Base-by-base conservation (phyloP, 2,329 filamentous ascomycete species). In the Botrytis byssoidea region DNA sequence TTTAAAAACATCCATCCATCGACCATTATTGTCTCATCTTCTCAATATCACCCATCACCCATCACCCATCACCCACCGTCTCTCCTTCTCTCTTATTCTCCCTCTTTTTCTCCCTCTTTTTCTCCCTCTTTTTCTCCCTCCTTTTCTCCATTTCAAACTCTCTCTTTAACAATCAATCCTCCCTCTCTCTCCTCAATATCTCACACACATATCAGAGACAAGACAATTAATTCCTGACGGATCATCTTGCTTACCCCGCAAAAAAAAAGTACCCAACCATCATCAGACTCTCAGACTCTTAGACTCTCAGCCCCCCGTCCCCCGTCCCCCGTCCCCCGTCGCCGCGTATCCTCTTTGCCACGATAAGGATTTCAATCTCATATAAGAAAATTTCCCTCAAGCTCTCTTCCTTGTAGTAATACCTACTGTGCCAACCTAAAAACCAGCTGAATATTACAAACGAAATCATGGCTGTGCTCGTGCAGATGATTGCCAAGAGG, bases 401-500 rank as follows among this genome's bases (percentile, higher is more conserved):
- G 22, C 32, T 63, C 44, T 32, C 44, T 32, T 66, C 64, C 42
- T 48, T 66, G 64, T 37, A 22, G 64, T 37, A 22, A 35, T 8
- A n/a, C 29, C 48, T n/a, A 12, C 10, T n/a, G 25, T 55, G 5
- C 48, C 35, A 67, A 46, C 18, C 35, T 22, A 40, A 57, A 57
- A 55, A 29, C 48, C 37, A 67, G 44, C 44, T 32, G 51, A 69
- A 57, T 16, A 42, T 59, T 32, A 18, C 25, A 22, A 59, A 42
- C 42, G 16, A 22, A 65, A 37, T 42, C 48, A 70, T 70, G 67
- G 67, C 67, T 44, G 37, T 70, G 67, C 42, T 60, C 2, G 8
- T 14, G 18, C 35, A 57, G 20, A 8, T 44, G 37, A 60, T 70
- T 32, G 51, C 67, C 67, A 60, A 70, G 51, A 70, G 67, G 67